Base-by-base conservation (phyloP, 78 protist genomes). In the Dictyostelium capitatum region DNA sequence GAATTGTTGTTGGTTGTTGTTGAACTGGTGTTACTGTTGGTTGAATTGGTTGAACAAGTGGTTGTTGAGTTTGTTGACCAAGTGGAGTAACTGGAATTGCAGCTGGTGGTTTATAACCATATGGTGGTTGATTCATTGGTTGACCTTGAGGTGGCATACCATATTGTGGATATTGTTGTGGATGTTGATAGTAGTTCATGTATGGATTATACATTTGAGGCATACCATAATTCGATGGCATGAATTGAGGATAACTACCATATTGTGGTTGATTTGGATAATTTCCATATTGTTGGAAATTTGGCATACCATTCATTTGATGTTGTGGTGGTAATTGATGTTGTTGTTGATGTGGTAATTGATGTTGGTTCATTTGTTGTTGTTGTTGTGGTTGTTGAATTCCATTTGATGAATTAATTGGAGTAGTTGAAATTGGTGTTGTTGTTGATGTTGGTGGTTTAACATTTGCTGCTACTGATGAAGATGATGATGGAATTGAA, bases 171-270 rank as follows among this genome's bases (percentile, higher is more conserved):
- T 37, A 37, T 37, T 37, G 43, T 37, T 37, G 43, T 37, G 43
- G 54, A 19, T 46, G 74, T 43, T 56, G 41, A 48, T 85, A 85
- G 41, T 73, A 73, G 23, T 59, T 59, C 28, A 65, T 73, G 46
- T 85, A 85, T 43, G 92, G 92, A 20, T 62, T 85, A n/a, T 85
- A 85, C 92, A 85, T 85, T 50, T 67, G 83, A 67, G 56, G 54
- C n/a, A 28, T 25, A 43, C 79, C 79, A 75, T 43, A 25, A 37
- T 37, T 37, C 2, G 43, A 37, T 75, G 81, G 81, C 41, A 41
- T 23, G 14, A 20, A 14, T 46, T 75, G 64, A 48, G 56, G 83
- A 41, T 79, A 43, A 7, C 17, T 30, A 28, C 83, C 32, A 32
- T 54, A 43, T 75, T 75, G 82, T 50, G 57, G 79, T 46, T 62